Conservation (phyloP, 1,284 basidiomycete species). For the Pisolithus thermaeus region DNA sequence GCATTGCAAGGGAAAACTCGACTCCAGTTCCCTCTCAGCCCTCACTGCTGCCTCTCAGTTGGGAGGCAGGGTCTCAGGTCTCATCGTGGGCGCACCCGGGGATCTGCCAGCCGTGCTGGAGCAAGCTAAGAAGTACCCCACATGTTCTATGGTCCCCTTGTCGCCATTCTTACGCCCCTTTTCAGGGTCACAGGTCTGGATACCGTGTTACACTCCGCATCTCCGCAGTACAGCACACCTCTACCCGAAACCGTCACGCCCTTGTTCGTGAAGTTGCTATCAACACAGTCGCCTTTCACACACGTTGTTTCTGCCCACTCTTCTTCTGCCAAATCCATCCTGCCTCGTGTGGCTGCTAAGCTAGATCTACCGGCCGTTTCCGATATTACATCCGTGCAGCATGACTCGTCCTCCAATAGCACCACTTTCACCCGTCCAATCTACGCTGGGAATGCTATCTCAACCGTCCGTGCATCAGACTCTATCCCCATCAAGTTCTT, state of each 20-base stretch:
- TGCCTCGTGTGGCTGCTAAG: conserved; percentile 84
- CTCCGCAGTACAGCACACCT: conserved; percentile 44
- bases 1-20: conserved; percentile 78
- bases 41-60: conserved; percentile 84
- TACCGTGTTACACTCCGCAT: conserved; percentile 45
- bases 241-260: conserved; percentile 50
- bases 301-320: conserved; percentile 76
- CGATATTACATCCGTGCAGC: conserved; percentile 81
- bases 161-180: conserved; percentile 7
- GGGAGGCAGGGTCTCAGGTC: conserved; percentile 83
- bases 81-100: conserved; percentile 74
- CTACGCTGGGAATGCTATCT: conserved; percentile 97
- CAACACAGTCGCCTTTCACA: conserved; percentile 56
- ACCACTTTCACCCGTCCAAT: conserved; percentile 90
- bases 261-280: conserved; percentile 50
- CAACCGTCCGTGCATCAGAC: conserved; percentile 79
- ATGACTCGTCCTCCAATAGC: conserved; percentile 67
- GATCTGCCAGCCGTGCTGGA: conserved; percentile 69
- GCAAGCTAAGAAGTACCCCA: conserved; percentile 71
- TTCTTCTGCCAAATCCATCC: conserved; percentile 54
- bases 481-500: conserved; percentile 85
- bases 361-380: conserved; percentile 86
- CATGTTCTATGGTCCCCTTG: not conserved
- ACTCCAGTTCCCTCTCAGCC: conserved; percentile 83
- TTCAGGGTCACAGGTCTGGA: conserved; percentile 44